Evolutionary conservation across 1,139 yeast genomes (phyloP).

Genomic region (Yamadazyma buinensis): DNA sequence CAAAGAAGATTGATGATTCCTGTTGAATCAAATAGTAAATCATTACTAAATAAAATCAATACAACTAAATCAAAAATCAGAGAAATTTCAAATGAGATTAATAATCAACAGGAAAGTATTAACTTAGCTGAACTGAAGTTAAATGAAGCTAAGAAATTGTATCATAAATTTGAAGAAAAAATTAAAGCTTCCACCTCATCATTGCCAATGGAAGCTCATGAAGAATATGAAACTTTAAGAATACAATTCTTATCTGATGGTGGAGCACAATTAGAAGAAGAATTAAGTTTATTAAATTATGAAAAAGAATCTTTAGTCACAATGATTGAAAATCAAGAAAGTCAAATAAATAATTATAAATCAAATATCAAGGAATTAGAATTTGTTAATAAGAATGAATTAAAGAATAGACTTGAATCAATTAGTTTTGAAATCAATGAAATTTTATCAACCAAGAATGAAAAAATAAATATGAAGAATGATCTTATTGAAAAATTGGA

Average conservation of each 20-base stretch:
- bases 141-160: slow-evolving; percentile 40
- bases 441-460: slow-evolving; percentile 28
- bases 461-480: slow-evolving; percentile 41
- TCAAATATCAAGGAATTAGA: slow-evolving; percentile 36
- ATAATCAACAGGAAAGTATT: slow-evolving; percentile 47
- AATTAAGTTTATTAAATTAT: slow-evolving; percentile 38
- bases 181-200: slow-evolving; percentile 22
- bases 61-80: slow-evolving; percentile 49
- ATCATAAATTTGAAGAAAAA: slow-evolving; percentile 40
- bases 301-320: slow-evolving; percentile 42
- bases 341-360: slow-evolving; percentile 41
- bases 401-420: slow-evolving; percentile 31
- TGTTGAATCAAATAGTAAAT: slow-evolving; percentile 49
- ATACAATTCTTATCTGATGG: slow-evolving; percentile 53
- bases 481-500: slow-evolving; percentile 45
- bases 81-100: slow-evolving; percentile 51
- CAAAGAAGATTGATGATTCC: slow-evolving; percentile 54
- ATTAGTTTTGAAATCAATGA: slow-evolving; percentile 30
- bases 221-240: slow-evolving; percentile 60
- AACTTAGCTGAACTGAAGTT: slow-evolving; percentile 46
- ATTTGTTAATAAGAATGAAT: slow-evolving; percentile 27
- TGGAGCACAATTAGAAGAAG: slow-evolving; percentile 57
- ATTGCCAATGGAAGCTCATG: slow-evolving; percentile 49
- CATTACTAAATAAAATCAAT: slow-evolving; percentile 44
- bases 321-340: slow-evolving; percentile 36